Base-by-base conservation (phyloP, 768 basidiomycete genomes). In the Hebeloma cylindrosporum region DNA sequence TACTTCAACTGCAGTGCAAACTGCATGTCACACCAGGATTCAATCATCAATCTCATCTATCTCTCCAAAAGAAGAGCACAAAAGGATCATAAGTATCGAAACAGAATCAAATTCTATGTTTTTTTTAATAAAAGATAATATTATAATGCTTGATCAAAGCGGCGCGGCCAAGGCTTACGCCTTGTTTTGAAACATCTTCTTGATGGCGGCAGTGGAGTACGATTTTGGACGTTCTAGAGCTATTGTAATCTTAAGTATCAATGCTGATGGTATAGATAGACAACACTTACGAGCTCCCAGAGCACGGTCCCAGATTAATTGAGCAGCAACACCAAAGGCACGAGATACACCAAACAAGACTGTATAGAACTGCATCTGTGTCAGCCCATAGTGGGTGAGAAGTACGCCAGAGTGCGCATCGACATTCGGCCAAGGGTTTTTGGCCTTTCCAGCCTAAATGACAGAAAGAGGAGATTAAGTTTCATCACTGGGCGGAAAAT, bases 341-440 rank as follows among this genome's bases (percentile, higher is more conserved):
- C 92, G 87, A n/a, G 91, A 94, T 6, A 96, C 89, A 73, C 93
- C 93, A 67, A 96, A 96, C 48, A 96, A 76, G 44, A 98, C 95
- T 54, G 94, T 97, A 74, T 97, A 97, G 78, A 88, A 97, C 63
- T 91, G 80, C 86, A 94, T 93, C 68, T 94, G 82, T 51, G 77
- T 80, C 43, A 95, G 71, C 37, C 91, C 91, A 59, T 93, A 93
- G 69, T 93, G 73, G 21, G 86, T 85, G 16, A 94, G 71, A 34
- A 94, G 80, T 41, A 82, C 89, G 68, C 91, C 93, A 11, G 95
- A 97, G 74, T 95, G 93, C 38, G 94, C 92, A 65, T 97, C 94
- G 45, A 98, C 94, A 65, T 97, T 98, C 33, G 94, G 94, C 88
- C 88, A 92, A 2, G 89, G 89, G 73, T 92, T 92, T 79, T 91